Conservation (phyloP, 2,329 filamentous ascomycete genomes). For the Atkinsonella texensis region DNA sequence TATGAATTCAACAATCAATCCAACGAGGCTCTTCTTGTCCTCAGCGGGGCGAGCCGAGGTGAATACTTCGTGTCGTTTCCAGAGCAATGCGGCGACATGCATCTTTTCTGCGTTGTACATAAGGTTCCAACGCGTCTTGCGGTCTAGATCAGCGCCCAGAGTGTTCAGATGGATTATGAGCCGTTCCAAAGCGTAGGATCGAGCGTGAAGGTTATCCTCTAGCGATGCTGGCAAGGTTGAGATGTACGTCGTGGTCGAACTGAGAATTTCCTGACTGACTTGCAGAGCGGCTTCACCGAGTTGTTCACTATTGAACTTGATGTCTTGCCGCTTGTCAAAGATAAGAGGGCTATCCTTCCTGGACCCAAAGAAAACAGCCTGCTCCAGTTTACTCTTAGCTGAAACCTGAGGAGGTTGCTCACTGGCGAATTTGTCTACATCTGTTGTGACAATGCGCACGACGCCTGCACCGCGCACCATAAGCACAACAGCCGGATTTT, state of each 20-base stretch:
- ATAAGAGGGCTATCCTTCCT: slow-evolving; percentile 78
- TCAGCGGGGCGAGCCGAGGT: slow-evolving; percentile 45
- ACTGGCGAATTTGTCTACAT: slow-evolving; percentile 47
- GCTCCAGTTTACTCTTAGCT: slow-evolving; percentile 80
- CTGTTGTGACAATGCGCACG: slow-evolving; percentile 45
- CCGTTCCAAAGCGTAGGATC: slow-evolving; percentile 61
- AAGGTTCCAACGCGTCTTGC: slow-evolving; percentile 62
- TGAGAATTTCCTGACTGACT: slow-evolving; percentile 72
- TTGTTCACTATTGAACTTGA: slow-evolving; percentile 56
- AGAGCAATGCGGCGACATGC: slow-evolving; percentile 65
- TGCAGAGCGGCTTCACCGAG: slow-evolving; percentile 64
- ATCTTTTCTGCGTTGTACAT: slow-evolving; percentile 89
- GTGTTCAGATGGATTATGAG: slow-evolving; percentile 60
- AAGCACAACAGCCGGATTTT: slow-evolving; percentile 50
- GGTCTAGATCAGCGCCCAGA: slow-evolving; percentile 54
- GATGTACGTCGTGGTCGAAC: slow-evolving; percentile 63
- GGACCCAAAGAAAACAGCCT: slow-evolving; percentile 85
- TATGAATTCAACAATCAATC: slow-evolving; percentile 64
- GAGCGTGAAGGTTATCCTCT: slow-evolving; percentile 65
- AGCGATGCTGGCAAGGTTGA: slow-evolving; percentile 62
- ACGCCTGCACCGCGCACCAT: slow-evolving; percentile 51
- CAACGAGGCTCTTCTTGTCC: slow-evolving; percentile 57
- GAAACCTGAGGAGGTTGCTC: slow-evolving; percentile 52
- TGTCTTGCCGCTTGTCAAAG: slow-evolving; percentile 56
- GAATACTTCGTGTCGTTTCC: slow-evolving; percentile 66